Evolutionary conservation across 805 yeast species (phyloP).

Genomic region (Candida nonsorbophila): DNA sequence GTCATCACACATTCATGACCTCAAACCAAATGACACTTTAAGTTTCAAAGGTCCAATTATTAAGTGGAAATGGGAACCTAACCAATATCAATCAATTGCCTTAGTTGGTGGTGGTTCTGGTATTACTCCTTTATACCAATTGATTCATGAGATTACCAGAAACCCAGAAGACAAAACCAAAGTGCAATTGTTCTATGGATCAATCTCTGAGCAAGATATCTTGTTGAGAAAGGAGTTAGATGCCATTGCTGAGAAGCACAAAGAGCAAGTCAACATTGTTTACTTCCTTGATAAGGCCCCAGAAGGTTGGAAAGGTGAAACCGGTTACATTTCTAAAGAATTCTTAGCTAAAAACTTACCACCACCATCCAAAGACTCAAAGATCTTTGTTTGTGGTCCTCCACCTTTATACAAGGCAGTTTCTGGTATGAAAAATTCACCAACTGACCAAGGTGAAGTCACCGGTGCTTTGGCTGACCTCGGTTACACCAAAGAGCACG

Average conservation of each 20-base stretch:
- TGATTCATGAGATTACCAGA: conserved; percentile 67
- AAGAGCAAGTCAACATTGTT: conserved; percentile 71
- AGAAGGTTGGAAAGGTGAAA: conserved; percentile 46
- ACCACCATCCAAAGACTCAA: conserved; percentile 49
- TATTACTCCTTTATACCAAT: conserved; percentile 91
- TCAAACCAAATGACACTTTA: conserved; percentile 75
- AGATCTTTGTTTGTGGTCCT: conserved; percentile 93
- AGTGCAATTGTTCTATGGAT: conserved; percentile 78
- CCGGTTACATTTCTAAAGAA: conserved; percentile 78
- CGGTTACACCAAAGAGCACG: conserved; percentile 82
- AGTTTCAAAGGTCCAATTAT: conserved; percentile 90
- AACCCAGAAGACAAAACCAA: conserved; percentile 88
- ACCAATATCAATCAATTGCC: conserved; percentile 72
- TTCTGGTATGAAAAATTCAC: conserved; percentile 81
- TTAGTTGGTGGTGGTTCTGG: conserved; percentile 96
- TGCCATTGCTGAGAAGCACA: conserved; percentile 54
- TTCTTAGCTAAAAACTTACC: conserved; percentile 58
- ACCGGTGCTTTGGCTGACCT: conserved; percentile 83
- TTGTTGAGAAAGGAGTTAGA: conserved; percentile 78
- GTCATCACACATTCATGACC: conserved; percentile 63
- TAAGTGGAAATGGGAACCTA: conserved; percentile 89
- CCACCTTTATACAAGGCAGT: conserved; percentile 84
- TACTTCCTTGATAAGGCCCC: conserved; percentile 77
- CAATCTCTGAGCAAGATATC: conserved; percentile 71
- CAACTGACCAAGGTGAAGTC: conserved; percentile 92